Conservation (phyloP, 208 protist genomes). For the Acanthamoeba royreba region DNA sequence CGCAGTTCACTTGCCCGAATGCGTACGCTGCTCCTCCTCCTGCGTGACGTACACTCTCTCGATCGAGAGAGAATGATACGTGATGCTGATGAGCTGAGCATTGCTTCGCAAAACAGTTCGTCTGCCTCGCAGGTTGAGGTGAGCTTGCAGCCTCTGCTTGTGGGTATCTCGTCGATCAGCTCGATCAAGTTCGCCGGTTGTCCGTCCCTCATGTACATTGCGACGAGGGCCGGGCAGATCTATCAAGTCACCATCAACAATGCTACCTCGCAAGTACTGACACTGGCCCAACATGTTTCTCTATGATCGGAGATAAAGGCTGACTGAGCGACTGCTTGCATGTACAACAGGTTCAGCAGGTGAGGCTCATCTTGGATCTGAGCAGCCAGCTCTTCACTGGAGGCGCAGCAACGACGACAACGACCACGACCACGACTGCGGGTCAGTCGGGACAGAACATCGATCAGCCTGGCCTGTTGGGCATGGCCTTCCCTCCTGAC, state of each 20-base stretch:
- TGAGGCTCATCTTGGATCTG: not conserved
- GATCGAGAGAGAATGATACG: not conserved
- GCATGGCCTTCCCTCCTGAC: not conserved
- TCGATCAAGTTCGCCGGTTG: constrained; percentile 5
- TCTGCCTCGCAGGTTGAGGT: not conserved
- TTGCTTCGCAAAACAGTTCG: not conserved
- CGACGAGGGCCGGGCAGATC: not conserved
- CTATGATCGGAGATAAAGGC: too few relatives aligned
- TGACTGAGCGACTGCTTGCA: not conserved
- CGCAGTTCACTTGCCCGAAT: not conserved
- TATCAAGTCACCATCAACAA: not conserved
- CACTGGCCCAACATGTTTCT: not conserved
- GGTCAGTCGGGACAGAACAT: not conserved
- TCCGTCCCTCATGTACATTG: not conserved
- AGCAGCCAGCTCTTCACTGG: not conserved
- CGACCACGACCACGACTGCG: not conserved
- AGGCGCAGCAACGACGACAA: not conserved
- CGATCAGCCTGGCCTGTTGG: not conserved
- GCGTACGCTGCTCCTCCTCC: not conserved
- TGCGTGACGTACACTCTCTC: not conserved
- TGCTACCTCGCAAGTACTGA: not conserved
- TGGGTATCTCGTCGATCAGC: not conserved
- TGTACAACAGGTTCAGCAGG: not conserved
- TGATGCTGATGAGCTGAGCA: not conserved
- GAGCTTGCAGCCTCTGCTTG: not conserved